A percentile compares a stretch with the other conserved stretches of the same genome.
phyloP scores from a whole-genome alignment of 2,329 filamentous ascomycete species.

The Penicillium sclerotiorum region DNA sequence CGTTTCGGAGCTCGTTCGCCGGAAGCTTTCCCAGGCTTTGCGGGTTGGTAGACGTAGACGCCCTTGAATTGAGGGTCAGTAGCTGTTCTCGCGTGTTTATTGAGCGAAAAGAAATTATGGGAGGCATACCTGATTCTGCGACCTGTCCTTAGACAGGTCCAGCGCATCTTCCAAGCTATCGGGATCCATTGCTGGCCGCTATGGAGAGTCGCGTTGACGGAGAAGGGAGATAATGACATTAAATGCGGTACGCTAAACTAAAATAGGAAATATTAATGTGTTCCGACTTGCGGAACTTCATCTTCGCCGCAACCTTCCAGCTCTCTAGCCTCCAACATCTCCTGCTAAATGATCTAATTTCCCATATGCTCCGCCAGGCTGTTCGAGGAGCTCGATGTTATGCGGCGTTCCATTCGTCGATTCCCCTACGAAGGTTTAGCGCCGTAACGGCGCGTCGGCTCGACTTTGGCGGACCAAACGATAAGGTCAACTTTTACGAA shows the following conservation, averaged over 20 bases:
- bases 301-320: background rate
- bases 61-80: constrained; percentile 48
- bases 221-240: constrained; percentile 17
- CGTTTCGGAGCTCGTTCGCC: constrained; percentile 58
- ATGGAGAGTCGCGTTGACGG: constrained; percentile 5
- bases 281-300: constrained; percentile 23
- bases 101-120: background rate
- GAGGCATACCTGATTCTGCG: constrained; percentile 33
- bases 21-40: constrained; percentile 40
- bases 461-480: constrained; percentile 40
- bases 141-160: constrained; percentile 30
- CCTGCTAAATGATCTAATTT: constrained; percentile 35
- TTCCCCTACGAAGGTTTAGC: constrained; percentile 35
- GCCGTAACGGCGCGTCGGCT: constrained; percentile 32
- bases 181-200: constrained; percentile 20
- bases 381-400: constrained; percentile 48
- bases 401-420: constrained; percentile 39
- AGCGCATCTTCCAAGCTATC: constrained; percentile 27
- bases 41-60: constrained; percentile 64
- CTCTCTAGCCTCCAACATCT: constrained; percentile 3
- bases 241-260: constrained; percentile 33
- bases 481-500: constrained; percentile 49
- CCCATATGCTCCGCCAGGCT: constrained; percentile 48
- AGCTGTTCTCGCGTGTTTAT: background rate
- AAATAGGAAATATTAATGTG: constrained; percentile 31